These are phyloP conservation scores for Yamadazyma triangularis DNA, from an alignment of 1,139 yeast genomes.

Conservation along the genomic window DNA sequence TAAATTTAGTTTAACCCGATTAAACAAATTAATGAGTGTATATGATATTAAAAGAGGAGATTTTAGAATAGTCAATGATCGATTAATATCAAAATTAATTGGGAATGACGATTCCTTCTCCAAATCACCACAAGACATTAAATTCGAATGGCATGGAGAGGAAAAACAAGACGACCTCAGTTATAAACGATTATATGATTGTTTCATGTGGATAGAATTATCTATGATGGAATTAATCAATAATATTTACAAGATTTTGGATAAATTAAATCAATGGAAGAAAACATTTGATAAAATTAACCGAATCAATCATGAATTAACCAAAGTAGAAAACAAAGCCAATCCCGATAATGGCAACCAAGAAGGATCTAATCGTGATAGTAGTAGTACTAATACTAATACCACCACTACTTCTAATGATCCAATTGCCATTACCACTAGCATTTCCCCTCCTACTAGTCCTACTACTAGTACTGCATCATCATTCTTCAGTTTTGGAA, in stretches of 20 bases:
- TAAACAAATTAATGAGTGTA: slow-evolving; percentile 43
- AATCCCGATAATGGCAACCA: no score
- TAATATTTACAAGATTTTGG: slow-evolving; percentile 35
- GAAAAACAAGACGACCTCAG: slow-evolving; percentile 5
- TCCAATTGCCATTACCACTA: neutral
- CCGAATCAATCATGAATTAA: slow-evolving; percentile 27
- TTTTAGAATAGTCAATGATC: slow-evolving; percentile 20
- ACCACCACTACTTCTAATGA: neutral
- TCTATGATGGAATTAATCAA: slow-evolving; percentile 32
- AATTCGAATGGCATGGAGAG: slow-evolving; percentile 10
- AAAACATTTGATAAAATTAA: slow-evolving; percentile 28
- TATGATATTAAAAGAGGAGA: slow-evolving; percentile 45
- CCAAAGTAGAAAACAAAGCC: slow-evolving; percentile 19
- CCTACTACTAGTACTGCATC: slow-evolving; percentile 8
- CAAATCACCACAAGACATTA: slow-evolving; percentile 1
- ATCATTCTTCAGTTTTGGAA: slow-evolving; percentile 30
- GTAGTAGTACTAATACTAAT: neutral
- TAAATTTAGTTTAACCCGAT: slow-evolving; percentile 23
- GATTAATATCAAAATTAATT: slow-evolving; percentile 13
- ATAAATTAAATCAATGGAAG: slow-evolving; percentile 50
- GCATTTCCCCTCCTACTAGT: neutral
- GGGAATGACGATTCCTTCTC: slow-evolving; percentile 7
- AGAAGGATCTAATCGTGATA: neutral
- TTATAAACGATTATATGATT: slow-evolving; percentile 15
- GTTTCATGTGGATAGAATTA: slow-evolving; percentile 26